phyloP scores from a whole-genome alignment of 2,329 filamentous ascomycete species.

The Huntiella moniliformis region DNA sequence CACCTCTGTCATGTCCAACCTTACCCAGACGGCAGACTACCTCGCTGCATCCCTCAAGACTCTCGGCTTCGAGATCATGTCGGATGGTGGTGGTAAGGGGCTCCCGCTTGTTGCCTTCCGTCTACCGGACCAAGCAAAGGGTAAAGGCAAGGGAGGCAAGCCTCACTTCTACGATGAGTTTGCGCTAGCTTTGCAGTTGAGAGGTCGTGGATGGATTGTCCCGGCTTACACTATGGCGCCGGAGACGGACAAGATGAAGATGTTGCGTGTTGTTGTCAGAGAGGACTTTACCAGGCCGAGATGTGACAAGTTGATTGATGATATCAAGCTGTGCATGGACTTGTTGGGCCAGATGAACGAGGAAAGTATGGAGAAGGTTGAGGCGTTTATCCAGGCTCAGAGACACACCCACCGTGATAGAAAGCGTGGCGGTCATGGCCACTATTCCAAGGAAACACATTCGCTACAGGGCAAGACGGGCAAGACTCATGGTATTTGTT shows the following conservation, averaged over 20 bases:
- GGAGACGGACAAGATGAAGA: conserved; percentile 63
- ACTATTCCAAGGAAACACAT: conserved; percentile 53
- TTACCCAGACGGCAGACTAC: conserved; percentile 80
- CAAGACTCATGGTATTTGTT: conserved; percentile 81
- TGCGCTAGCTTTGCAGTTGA: conserved; percentile 64
- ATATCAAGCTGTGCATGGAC: conserved; percentile 60
- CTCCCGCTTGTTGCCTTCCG: conserved; percentile 84
- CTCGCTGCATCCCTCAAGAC: conserved; percentile 53
- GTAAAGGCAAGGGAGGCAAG: conserved; percentile 20
- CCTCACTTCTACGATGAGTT: conserved; percentile 55
- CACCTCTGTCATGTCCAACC: conserved; percentile 80
- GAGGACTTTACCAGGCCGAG: conserved; percentile 76
- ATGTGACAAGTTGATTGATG: conserved; percentile 58
- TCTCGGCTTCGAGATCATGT: conserved; percentile 78
- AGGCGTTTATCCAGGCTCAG: conserved; percentile 44
- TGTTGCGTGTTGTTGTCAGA: conserved; percentile 80
- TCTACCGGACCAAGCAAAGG: conserved; percentile 37
- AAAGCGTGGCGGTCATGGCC: conserved; percentile 31
- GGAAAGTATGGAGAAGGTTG: conserved; percentile 49
- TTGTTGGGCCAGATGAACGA: conserved; percentile 57
- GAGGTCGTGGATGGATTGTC: conserved; percentile 78
- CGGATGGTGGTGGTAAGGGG: conserved; percentile 54
- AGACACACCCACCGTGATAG: conserved; percentile 28
- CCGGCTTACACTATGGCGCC: conserved; percentile 96
- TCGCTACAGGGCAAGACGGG: conserved; percentile 76